Conservation (phyloP, 768 basidiomycete genomes). For the Mycena indigotica region DNA sequence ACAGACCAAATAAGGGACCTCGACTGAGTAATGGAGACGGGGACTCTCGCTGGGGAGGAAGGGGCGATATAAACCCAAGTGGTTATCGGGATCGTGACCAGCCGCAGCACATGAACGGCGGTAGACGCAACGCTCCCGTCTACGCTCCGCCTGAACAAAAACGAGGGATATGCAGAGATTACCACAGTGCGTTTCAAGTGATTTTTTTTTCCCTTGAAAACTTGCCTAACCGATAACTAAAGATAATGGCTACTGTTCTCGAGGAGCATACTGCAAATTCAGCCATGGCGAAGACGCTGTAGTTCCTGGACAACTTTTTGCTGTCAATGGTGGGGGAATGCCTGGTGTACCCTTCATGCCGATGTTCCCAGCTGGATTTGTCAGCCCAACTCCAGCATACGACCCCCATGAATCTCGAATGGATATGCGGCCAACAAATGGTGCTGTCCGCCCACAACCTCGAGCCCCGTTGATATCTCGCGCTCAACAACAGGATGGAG, state of each 20-base stretch:
- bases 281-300: slow-evolving; percentile 91
- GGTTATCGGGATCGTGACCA: slow-evolving; percentile 30
- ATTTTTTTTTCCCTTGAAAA: background rate
- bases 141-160: slow-evolving; percentile 76
- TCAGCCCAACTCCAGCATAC: slow-evolving; percentile 54
- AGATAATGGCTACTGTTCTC: slow-evolving; percentile 92
- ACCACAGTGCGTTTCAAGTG: slow-evolving; percentile 72
- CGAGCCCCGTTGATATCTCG: slow-evolving; percentile 63
- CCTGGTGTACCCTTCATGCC: slow-evolving; percentile 65
- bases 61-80: slow-evolving; percentile 28
- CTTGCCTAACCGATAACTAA: slow-evolving; percentile 11
- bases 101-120: slow-evolving; percentile 37
- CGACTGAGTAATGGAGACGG: slow-evolving; percentile 60
- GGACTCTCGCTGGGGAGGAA: slow-evolving; percentile 46
- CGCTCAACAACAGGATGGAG: slow-evolving; percentile 56
- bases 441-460: slow-evolving; percentile 42
- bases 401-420: slow-evolving; percentile 80
- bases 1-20: slow-evolving; percentile 67
- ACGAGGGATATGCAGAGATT: slow-evolving; percentile 85
- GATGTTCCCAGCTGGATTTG: slow-evolving; percentile 65
- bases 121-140: slow-evolving; percentile 50
- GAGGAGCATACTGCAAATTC: slow-evolving; percentile 87
- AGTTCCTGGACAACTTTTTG: slow-evolving; percentile 68
- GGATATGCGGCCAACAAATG: slow-evolving; percentile 65
- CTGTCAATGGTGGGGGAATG: slow-evolving; percentile 48